Conservation (phyloP, 1,139 yeast genomes). For the Debaryomycetaceae sp. region DNA sequence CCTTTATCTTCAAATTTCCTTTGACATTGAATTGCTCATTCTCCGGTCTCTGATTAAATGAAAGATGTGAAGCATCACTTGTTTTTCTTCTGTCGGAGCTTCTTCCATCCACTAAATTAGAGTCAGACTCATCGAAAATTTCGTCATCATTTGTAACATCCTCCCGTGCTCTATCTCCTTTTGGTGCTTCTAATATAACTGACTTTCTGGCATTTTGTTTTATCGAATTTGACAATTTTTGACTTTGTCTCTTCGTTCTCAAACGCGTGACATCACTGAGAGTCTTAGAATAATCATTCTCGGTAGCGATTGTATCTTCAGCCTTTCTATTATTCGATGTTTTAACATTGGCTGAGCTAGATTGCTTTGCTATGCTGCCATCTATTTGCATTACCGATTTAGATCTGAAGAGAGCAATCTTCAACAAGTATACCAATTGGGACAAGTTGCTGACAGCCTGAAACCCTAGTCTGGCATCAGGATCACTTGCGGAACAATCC, state of each 20-base stretch:
- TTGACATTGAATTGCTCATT: constrained; percentile 35
- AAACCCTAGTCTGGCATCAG: constrained; percentile 55
- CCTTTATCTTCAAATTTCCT: constrained; percentile 40
- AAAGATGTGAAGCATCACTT: constrained; percentile 18
- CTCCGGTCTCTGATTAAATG: constrained; percentile 22
- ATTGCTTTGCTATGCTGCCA: background rate
- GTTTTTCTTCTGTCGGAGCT: constrained; percentile 6
- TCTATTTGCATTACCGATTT: constrained; percentile 53
- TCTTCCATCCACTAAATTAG: background rate
- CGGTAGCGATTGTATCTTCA: constrained; percentile 16
- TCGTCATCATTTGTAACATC: constrained; percentile 17
- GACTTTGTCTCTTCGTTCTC: constrained; percentile 71
- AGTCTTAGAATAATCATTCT: constrained; percentile 59
- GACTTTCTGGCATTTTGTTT: constrained; percentile 48
- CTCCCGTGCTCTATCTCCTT: constrained; percentile 40
- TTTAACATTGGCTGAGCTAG: constrained; percentile 8
- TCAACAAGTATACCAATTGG: constrained; percentile 73
- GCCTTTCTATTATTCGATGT: constrained; percentile 12
- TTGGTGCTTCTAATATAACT: constrained; percentile 51
- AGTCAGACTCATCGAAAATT: constrained; percentile 9
- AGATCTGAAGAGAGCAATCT: constrained; percentile 81
- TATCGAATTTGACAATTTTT: constrained; percentile 54
- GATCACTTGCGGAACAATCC: constrained; percentile 46
- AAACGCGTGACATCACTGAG: constrained; percentile 75
- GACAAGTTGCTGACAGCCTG: constrained; percentile 60